phyloP scores from a whole-genome alignment of 2,329 filamentous ascomycete genomes.

The Botrytis cinerea region DNA sequence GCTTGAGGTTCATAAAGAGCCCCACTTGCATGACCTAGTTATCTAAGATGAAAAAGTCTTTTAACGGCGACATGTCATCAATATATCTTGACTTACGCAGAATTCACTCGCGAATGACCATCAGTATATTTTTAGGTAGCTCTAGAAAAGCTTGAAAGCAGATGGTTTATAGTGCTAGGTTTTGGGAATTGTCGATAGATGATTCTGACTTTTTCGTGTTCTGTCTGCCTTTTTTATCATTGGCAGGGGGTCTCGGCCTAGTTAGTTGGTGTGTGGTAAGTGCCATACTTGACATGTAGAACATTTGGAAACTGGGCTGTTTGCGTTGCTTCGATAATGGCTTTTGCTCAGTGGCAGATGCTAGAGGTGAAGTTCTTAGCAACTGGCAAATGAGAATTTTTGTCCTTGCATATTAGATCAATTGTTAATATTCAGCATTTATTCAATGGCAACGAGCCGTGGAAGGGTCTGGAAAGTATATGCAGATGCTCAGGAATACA shows the following conservation, averaged over 20 bases:
- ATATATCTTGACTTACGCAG: background rate
- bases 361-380: background rate
- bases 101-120: no score
- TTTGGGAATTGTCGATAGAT: background rate
- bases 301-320: background rate
- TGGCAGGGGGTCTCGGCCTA: fast-evolving
- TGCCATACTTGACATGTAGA: no score
- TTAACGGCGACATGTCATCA: background rate
- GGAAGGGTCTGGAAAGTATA: background rate
- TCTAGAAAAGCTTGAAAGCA: background rate
- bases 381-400: background rate
- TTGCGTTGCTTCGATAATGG: background rate
- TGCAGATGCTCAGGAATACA: background rate
- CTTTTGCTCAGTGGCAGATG: background rate
- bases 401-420: background rate
- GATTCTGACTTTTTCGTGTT: background rate
- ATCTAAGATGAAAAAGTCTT: background rate
- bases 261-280: background rate
- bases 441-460: background rate
- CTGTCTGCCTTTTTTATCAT: background rate
- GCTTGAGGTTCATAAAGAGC: background rate
- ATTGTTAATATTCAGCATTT: background rate
- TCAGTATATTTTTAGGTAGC: no score
- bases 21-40: no score
- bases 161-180: background rate